These are phyloP conservation scores for Pichia sp. DNA, from an alignment of 1,139 yeast species.

Conservation along the genomic window DNA sequence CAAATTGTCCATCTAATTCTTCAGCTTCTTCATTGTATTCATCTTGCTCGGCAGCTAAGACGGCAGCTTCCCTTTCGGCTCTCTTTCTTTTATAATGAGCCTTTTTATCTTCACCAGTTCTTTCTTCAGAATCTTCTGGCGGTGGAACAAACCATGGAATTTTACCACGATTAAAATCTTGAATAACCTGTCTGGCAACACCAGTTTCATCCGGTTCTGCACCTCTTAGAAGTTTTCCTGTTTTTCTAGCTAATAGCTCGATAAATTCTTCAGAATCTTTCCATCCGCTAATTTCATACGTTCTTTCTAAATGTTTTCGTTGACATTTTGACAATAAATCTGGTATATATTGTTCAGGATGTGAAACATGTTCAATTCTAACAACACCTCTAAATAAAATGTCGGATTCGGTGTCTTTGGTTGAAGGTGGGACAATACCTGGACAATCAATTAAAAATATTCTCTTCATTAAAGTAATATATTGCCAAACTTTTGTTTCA, in stretches of 20 bases:
- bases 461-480: constrained; percentile 92
- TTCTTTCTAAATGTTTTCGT: constrained; percentile 86
- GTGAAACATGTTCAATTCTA: constrained; percentile 91
- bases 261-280: constrained; percentile 74
- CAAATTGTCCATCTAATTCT: constrained; percentile 14
- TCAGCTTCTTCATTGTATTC: constrained; percentile 17
- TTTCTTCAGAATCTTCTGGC: constrained; percentile 56
- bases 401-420: constrained; percentile 87
- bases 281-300: constrained; percentile 95
- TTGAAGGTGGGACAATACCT: constrained; percentile 95
- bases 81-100: constrained; percentile 48
- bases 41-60: constrained; percentile 22
- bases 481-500: constrained; percentile 99
- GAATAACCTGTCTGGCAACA: constrained; percentile 82
- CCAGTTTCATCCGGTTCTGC: constrained; percentile 98
- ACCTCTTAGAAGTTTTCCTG: constrained; percentile 88
- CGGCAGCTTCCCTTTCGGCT: constrained; percentile 33
- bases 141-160: constrained; percentile 98
- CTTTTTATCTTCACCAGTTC: constrained; percentile 51
- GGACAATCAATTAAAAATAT: constrained; percentile 97
- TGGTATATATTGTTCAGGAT: constrained; percentile 94
- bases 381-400: constrained; percentile 95
- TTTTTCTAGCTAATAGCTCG: constrained; percentile 86
- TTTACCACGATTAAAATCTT: constrained; percentile 94
- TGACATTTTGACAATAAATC: constrained; percentile 82